A percentile compares a stretch with the other conserved stretches of the same genome.
These are phyloP conservation scores for Corymbia maculata DNA, from an alignment of 345 rosid genomes.

Conservation along the genomic window DNA sequence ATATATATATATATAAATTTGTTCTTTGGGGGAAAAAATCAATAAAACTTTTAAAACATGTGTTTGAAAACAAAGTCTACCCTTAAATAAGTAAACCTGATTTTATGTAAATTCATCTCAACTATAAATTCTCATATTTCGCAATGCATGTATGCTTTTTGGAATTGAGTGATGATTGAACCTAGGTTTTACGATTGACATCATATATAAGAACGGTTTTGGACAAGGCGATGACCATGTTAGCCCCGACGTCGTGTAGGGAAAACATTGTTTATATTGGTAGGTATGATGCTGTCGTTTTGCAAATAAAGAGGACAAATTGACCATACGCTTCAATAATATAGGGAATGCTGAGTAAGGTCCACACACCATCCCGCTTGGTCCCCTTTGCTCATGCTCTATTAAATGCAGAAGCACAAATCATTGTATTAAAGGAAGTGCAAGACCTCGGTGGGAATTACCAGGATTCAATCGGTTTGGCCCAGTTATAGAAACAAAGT, in stretches of 20 bases:
- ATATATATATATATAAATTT: not conserved
- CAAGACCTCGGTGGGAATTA: not conserved
- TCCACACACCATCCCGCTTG: not conserved
- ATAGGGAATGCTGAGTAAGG: not conserved
- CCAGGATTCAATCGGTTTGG: not conserved
- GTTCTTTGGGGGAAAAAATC: not conserved
- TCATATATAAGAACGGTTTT: not conserved
- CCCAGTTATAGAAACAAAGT: not conserved
- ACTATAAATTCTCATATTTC: not conserved
- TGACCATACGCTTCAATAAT: not conserved
- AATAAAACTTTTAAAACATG: not conserved
- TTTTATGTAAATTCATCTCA: not conserved
- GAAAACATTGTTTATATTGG: not conserved
- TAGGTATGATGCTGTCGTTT: not conserved
- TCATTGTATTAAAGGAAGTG: not conserved
- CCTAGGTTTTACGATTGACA: not conserved
- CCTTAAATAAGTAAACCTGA: not conserved
- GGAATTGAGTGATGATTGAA: not conserved
- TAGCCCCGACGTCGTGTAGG: not conserved
- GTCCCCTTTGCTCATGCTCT: not conserved
- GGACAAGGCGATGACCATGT: not conserved
- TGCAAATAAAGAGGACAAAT: not conserved
- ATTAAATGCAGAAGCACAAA: not conserved
- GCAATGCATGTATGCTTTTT: not conserved
- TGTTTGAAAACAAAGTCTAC: not conserved